Evolutionary conservation across 805 yeast species (phyloP).

Genomic region (Tetrapisispora fleetii): DNA sequence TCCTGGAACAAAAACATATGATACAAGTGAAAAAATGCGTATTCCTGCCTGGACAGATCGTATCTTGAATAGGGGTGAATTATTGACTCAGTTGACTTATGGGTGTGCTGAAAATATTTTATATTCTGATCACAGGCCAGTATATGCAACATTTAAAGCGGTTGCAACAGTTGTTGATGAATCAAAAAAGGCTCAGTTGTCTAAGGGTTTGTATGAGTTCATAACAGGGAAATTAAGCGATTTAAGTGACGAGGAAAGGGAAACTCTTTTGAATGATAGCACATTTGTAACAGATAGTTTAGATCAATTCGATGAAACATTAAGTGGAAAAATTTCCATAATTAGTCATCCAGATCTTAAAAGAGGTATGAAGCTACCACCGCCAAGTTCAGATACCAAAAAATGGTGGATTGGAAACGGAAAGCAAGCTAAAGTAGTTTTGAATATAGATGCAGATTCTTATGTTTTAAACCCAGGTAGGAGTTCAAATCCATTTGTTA

Average conservation of each 20-base stretch:
- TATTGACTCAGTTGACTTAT: conserved; percentile 51
- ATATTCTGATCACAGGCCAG: conserved; percentile 89
- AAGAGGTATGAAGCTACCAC: conserved; percentile 45
- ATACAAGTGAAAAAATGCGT: conserved; percentile 83
- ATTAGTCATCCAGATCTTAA: conserved; percentile 8
- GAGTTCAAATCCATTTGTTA: conserved; percentile 65
- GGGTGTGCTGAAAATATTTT: conserved; percentile 44
- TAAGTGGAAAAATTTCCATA: neutral
- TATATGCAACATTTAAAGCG: conserved; percentile 59
- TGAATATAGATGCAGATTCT: conserved; percentile 32
- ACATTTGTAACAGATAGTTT: conserved; percentile 22
- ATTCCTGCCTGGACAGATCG: conserved; percentile 98
- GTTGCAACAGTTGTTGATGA: conserved; percentile 59
- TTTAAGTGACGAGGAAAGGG: conserved; percentile 33
- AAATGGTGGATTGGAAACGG: conserved; percentile 94
- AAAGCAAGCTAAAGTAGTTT: conserved; percentile 55
- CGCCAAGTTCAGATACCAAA: conserved; percentile 72
- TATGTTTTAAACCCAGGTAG: conserved; percentile 57
- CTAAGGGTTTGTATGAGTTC: conserved; percentile 46
- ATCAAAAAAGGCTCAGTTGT: conserved; percentile 37
- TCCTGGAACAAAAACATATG: conserved; percentile 72
- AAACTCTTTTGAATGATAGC: conserved; percentile 30
- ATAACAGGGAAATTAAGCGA: conserved; percentile 39
- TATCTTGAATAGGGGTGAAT: conserved; percentile 54
- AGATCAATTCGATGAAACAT: conserved; percentile 18